Evolutionary conservation across 768 basidiomycete genomes (phyloP), one percentile per base, ranked within the genome.

Genomic region (Harrya chromipes): DNA sequence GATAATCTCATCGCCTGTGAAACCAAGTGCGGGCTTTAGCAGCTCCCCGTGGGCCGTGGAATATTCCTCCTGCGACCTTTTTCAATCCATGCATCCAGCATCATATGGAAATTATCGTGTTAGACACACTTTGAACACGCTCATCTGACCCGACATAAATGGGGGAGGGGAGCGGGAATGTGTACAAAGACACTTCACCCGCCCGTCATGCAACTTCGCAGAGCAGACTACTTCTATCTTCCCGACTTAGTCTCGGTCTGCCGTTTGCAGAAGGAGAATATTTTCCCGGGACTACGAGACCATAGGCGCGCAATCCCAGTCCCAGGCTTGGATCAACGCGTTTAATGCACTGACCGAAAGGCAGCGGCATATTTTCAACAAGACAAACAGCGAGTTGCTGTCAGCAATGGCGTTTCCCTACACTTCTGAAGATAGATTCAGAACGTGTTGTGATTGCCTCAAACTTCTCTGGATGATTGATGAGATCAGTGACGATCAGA

Each of bases 401-500:
- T 79, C 77, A 57, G 80, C 83, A 10, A 79, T 77, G 61, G 77
- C 72, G n/a, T 85, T 81, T 62, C 74, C 77, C 16, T 83, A 80
- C 61, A 77, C 79, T 38, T 77, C 73, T 33, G 73, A 73, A 48
- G 80, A 82, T 49, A 71, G 77, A 59, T 77, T 84, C 52, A 73
- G 83, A 46, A 83, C 77, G 1, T 75, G 73, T 35, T 84, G 82
- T 59, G 83, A 85, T 65, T 81, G 82, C 52, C 75, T 82, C 56
- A 48, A 85, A 57, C 67, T 81, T 12, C 74, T 86, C 24, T 85
- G 83, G 67, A 79, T 81, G 50, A 72, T 84, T 42, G 85, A 86
- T 64, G 84, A 85, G 65, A 74, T 83, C 46, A 84, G 81, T 62
- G 83, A 85, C 54, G 82, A 84, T 49, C 84, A 84, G 62, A 75